phyloP scores from a whole-genome alignment of 495 filamentous ascomycete genomes.

The Aspergillus heteromorphus region DNA sequence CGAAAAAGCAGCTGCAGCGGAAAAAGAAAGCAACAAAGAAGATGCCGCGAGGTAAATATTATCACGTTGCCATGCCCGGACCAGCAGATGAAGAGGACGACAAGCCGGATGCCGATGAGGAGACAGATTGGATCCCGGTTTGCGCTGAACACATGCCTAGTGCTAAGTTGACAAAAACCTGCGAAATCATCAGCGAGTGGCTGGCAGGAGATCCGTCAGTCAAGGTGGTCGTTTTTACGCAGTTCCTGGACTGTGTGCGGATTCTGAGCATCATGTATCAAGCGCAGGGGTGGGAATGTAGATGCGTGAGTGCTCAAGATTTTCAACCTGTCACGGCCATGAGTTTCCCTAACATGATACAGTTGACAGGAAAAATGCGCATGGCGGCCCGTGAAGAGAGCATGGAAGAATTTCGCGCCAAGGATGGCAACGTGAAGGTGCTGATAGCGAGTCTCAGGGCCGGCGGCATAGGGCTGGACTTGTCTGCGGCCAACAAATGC shows the following conservation, averaged over 20 bases:
- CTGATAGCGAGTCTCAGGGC: conserved; percentile 41
- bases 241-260: conserved; percentile 29
- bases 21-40: background rate
- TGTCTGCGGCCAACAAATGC: conserved; percentile 52
- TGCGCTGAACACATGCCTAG: conserved; percentile 17
- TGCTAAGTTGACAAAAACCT: conserved; percentile 25
- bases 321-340: background rate
- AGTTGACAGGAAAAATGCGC: conserved; percentile 31
- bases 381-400: conserved; percentile 19
- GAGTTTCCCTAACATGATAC: background rate
- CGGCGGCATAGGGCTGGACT: conserved; percentile 48
- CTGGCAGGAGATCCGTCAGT: conserved; percentile 23
- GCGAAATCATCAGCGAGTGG: conserved; percentile 28
- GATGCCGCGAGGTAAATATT: no score
- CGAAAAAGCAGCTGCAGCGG: conserved; percentile 2
- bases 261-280: conserved; percentile 26
- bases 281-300: conserved; percentile 19
- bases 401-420: conserved; percentile 25
- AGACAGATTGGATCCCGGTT: conserved; percentile 25
- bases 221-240: conserved; percentile 40
- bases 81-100: conserved; percentile 2
- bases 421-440: conserved; percentile 21
- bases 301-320: conserved; percentile 17
- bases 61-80: background rate
- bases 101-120: conserved; percentile 5